Percentiles rank a stretch among this genome's conserved stretches.
These are phyloP conservation scores for Zymoseptoria tritici DNA, from an alignment of 2,329 filamentous ascomycete species.

Conservation along the genomic window DNA sequence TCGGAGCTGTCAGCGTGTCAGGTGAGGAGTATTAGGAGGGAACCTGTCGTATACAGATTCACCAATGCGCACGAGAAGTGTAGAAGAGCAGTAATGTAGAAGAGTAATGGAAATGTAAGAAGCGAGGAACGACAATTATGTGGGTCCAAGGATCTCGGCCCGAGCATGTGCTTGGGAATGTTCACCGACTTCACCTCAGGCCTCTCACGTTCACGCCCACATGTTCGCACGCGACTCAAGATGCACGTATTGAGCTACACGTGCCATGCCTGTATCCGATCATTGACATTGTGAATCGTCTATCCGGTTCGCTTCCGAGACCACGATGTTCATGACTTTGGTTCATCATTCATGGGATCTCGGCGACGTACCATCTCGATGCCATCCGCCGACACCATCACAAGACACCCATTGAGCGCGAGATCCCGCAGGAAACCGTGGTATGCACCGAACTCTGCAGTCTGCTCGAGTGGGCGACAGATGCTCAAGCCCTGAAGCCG, in stretches of 20 bases:
- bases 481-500: not conserved
- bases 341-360: not conserved
- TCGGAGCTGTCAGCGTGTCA: slow-evolving; percentile 30
- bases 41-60: not conserved
- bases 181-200: not conserved
- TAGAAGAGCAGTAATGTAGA: not conserved
- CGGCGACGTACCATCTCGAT: not conserved
- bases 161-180: not conserved
- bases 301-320: too few relatives aligned
- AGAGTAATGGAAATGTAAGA: not conserved
- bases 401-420: not conserved
- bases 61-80: not conserved
- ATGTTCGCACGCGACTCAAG: not conserved
- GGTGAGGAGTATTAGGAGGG: slow-evolving; percentile 12
- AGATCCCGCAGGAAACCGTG: not conserved
- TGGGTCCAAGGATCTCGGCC: not conserved
- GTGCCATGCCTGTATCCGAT: too few relatives aligned
- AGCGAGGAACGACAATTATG: not conserved
- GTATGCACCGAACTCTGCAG: not conserved
- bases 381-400: not conserved
- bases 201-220: not conserved
- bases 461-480: not conserved
- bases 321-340: not conserved
- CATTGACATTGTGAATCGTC: too few relatives aligned
- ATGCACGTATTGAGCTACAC: not conserved